phyloP scores from a whole-genome alignment of 2,329 filamentous ascomycete genomes.

The Aspergillus aculeatinus region DNA sequence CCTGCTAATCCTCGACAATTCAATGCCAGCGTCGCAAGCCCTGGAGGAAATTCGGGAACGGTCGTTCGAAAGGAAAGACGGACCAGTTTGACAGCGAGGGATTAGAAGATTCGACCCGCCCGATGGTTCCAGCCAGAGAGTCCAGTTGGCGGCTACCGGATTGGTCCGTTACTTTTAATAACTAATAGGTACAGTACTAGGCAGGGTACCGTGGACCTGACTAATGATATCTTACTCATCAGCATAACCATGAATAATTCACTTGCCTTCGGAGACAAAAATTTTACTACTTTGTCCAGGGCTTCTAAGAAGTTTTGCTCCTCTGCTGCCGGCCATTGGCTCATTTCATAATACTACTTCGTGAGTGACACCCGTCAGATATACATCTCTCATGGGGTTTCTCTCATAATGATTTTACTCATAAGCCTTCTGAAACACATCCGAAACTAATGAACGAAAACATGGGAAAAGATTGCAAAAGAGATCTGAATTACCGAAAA shows the following conservation, averaged over 20 bases:
- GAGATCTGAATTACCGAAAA: conserved; percentile 16
- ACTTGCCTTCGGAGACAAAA: no score
- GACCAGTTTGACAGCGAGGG: conserved; percentile 3
- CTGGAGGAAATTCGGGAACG: background rate
- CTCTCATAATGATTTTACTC: background rate
- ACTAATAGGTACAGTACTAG: no score
- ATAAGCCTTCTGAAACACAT: background rate
- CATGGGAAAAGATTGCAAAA: background rate
- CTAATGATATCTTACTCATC: conserved; percentile 2
- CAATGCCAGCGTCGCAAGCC: background rate
- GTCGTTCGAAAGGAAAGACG: conserved; percentile 4
- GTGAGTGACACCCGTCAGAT: background rate
- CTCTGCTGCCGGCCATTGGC: background rate
- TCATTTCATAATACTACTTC: background rate
- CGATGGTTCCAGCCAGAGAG: conserved; percentile 6
- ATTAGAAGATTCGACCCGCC: conserved; percentile 6
- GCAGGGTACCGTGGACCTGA: background rate
- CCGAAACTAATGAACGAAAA: background rate
- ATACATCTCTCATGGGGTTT: background rate
- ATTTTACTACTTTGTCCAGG: no score
- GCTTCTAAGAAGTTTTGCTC: background rate
- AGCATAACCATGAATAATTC: background rate
- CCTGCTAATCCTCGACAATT: background rate
- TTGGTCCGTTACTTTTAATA: conserved; percentile 15
- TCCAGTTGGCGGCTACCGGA: conserved; percentile 10